Evolutionary conservation across 1,284 basidiomycete genomes (phyloP), one percentile per base, ranked within the genome.

Genomic region (Mrakiaceae sp.): DNA sequence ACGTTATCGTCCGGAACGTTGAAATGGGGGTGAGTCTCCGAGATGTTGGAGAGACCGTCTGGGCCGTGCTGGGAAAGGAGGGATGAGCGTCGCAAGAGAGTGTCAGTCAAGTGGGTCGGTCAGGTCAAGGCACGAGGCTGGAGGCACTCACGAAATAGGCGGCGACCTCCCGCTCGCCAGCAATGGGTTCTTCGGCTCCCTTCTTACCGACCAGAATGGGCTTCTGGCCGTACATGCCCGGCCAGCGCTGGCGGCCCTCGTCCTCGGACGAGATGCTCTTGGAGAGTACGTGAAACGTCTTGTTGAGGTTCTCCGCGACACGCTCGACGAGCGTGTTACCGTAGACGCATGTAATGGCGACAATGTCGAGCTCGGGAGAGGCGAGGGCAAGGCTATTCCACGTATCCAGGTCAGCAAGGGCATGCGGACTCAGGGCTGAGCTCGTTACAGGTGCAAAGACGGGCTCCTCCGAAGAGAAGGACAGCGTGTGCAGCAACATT

Each of bases 31-130:
- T 93, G 87, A 2, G 85, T 83, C 58, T 81, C 76, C 3, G 81
- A 77, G 66, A 92, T 87, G 67, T 83, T 82, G 2, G 85, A 83
- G 3, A 95, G 76, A n/a, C 92, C 92, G 75, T 94, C 92, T 68
- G 85, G 87, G 67, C 78, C 78, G 69, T 79, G 78, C 78, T 79
- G 62, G 27, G n/a, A 5, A 39, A 61, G 11, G n/a, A 58, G 50
- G 64, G 0, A 54, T 55, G n/a, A 14, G 39, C 49, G 44, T 7
- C 10, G 54, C 46, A 60, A 42, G 44, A 39, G 3, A 4, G 9
- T 7, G 62, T 52, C 51, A 42, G 55, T 8, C 10, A 57, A 14
- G 50, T 43, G 40, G 10, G 27, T 12, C 1, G 16, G 59, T 9
- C 11, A n/a, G 10, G n/a, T 9, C 11, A n/a, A 12, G n/a, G 43